Base-by-base conservation (phyloP, 805 yeast genomes). In the Candida oleophila region DNA sequence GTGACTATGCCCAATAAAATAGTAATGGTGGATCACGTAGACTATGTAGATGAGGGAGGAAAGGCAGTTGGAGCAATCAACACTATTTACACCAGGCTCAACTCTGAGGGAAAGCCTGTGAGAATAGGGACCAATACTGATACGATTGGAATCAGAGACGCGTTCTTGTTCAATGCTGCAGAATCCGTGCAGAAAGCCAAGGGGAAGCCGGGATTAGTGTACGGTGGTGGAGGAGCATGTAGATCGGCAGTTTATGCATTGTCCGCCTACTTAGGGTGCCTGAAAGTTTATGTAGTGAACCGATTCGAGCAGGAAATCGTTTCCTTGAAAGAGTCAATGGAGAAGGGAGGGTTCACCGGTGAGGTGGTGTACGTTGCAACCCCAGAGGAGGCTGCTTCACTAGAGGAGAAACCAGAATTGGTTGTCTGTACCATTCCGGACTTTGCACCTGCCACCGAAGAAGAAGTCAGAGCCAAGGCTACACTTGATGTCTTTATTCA, bases 181-280 rank as follows among this genome's bases (percentile, higher is more conserved):
- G 43, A 21, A 30, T 56, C 12, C 5, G 43, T 47, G 3, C 37
- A 43, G 36, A 34, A 34, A 15, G 22, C n/a, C 9, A 30, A 38
- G 4, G 49, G 49, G 4, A 48, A 41, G n/a, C 60, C 65, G 0
- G 69, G 68, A 7, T 49, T 65, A 48, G 68, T 65, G 0, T 65
- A 64, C 44, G 68, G 70, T 4, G 69, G 69, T 4, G 70, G 70
- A 11, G 70, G 70, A 9, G 69, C 70, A 12, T 61, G 65, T 37
- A 53, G 69, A 25, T 61, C 66, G 7, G 69, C 69, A 1, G 61
- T 65, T 4, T 64, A 56, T 41, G 64, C 68, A 2, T 55, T 65
- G 41, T 47, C 58, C 33, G 45, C 55, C 38, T 61, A 52, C 38
- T 53, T 64, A 47, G 58, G 55, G 7, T 64, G 70, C 43, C 30